Base-by-base conservation (phyloP, 2,329 filamentous ascomycete species). In the Chaetomium sp. region DNA sequence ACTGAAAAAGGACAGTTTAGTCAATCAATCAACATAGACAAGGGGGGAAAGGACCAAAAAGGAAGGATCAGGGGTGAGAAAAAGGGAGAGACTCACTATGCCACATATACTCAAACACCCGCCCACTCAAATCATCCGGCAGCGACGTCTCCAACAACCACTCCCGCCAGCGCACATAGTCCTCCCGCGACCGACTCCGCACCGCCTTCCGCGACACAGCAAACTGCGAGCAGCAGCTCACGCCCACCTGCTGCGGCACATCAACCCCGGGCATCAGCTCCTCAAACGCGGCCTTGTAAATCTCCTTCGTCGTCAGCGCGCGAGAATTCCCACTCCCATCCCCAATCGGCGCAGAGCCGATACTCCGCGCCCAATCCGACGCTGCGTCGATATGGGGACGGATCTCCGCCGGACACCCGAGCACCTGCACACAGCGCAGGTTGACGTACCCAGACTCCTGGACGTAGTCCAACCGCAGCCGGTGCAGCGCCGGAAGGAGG, bases 201-300 rank as follows among this genome's bases (percentile, higher is more conserved):
- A 86, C 74, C 46, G 76, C 75, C 6, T 79, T 74, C 6, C 75
- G 71, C 3, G 80, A 79, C 6, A 86, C 78, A 0, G 79, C 84
- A 59, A 87, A 87, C 67, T 87, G 84, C 14, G 82, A 81, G 67
- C 83, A 86, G 65, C 83, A 86, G n/a, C 80, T 74, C 4, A 78
- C 76, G 2, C 76, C 80, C 7, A 85, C 73, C 9, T 74, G 64
- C 0, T 71, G 66, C 0, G 81, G 80, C 4, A 81, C 71, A n/a
- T 67, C 64, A 4, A 72, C 58, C 10, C 65, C 68, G 2, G 71
- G 74, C 36, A 76, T 67, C 1, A 78, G 64, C 58, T 76, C 67
- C 55, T 70, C 61, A 58, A 76, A 79, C 5, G 74, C 71, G 37
- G 63, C 60, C 62, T 71, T 72, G 63, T 74, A 76, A 37, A 75